Evolutionary conservation across 2,329 filamentous ascomycete species (phyloP), one percentile per base, ranked within the genome.

Genomic region (Penicillium occitanis): DNA sequence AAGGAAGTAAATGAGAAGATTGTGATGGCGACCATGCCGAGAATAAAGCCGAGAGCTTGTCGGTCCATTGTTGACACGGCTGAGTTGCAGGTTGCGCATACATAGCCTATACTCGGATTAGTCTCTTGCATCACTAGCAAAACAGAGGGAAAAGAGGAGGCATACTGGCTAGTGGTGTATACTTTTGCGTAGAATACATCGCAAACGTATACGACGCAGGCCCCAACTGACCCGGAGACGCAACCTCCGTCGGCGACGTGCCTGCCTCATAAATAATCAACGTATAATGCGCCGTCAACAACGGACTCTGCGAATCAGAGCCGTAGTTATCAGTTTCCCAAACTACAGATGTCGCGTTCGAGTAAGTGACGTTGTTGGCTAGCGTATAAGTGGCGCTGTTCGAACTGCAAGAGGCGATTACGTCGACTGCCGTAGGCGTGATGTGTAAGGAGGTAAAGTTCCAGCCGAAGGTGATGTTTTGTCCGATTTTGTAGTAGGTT

Each of bases 401-500:
- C 67, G 80, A 75, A 42, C 82, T 82, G 80, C 87, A 89, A 11
- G 83, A 84, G 1, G 88, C 88, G 51, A 89, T 77, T 44, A 90
- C 82, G 70, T 90, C 86, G 70, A 90, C 79, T 51, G 82, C 83
- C 0, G 81, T 80, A 0, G 88, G 88, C 0, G 85, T 86, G 19
- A 85, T 80, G 22, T 80, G 83, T 28, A 90, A 78, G 11, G 85
- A 88, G 14, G 88, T 90, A 77, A 89, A 90, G 76, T 90, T 90
- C 88, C 88, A 90, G 22, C 81, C 84, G 70, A 90, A 88, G 0
- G 87, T 89, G 35, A 89, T 78, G 67, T 80, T 82, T 53, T 89
- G 82, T 19, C 86, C 86, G 70, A 90, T 85, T 75, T 88, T 90
- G 82, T 87, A 89, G 77, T 86, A 90, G 64, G 84, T 83, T 4